Conservation (phyloP, 192 early-diverging fungal species). For the Coemansia sp. region DNA sequence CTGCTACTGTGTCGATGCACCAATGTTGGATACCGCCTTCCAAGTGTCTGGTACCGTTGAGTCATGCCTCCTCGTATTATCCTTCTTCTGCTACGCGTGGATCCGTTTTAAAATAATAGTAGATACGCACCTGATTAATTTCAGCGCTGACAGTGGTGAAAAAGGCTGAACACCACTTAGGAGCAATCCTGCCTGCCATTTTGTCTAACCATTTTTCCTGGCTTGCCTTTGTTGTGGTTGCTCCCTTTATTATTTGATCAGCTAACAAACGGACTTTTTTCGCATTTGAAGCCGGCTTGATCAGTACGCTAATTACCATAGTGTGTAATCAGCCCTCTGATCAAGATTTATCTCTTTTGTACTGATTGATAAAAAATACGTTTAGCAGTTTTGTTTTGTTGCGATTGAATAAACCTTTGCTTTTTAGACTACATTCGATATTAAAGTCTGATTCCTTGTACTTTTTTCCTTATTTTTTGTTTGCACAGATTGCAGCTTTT, state of each 20-base stretch:
- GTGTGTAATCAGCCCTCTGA: not conserved
- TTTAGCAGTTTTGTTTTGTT: no score
- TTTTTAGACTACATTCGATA: not conserved
- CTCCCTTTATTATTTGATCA: not conserved
- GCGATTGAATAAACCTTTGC: no score
- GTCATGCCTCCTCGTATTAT: not conserved
- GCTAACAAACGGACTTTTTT: not conserved
- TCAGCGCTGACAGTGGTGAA: slow-evolving; percentile 26
- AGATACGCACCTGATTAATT: slow-evolving; percentile 22
- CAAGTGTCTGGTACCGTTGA: not conserved
- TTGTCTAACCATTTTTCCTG: not conserved
- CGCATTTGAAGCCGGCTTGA: no score
- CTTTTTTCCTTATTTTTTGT: not conserved
- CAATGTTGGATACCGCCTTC: not conserved
- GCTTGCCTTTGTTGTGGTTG: not conserved
- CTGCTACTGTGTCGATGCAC: no score
- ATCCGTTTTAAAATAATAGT: slow-evolving; percentile 1
- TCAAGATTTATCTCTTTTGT: not conserved
- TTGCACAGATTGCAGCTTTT: slow-evolving; percentile 1
- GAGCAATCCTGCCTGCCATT: slow-evolving; percentile 7
- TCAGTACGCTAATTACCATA: not conserved
- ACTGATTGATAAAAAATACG: not conserved
- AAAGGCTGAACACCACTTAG: slow-evolving; percentile 11
- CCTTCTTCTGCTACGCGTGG: slow-evolving; percentile 1
- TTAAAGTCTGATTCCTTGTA: not conserved